Conservation (phyloP, 2,329 filamentous ascomycete genomes). For the Geoglossum cookeanum region DNA sequence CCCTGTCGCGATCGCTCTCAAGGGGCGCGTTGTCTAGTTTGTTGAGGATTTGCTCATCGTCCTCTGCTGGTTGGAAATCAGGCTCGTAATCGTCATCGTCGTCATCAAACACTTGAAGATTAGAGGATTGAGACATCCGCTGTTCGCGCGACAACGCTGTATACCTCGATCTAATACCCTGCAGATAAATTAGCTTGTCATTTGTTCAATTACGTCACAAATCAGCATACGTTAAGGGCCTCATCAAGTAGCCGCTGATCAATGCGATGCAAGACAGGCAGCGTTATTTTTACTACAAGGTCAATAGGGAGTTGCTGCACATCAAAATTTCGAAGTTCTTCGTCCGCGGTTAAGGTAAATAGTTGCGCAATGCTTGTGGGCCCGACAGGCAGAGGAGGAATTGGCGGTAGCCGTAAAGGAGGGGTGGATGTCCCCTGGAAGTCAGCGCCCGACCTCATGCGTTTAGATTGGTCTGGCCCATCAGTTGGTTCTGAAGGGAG, state of each 20-base stretch:
- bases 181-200: background rate
- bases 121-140: background rate
- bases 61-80: slow-evolving; percentile 59
- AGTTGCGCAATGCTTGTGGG: slow-evolving; percentile 65
- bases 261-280: slow-evolving; percentile 55
- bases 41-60: slow-evolving; percentile 58
- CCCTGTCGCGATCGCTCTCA: slow-evolving; percentile 29
- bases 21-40: slow-evolving; percentile 53
- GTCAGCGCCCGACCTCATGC: slow-evolving; percentile 47
- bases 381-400: slow-evolving; percentile 55
- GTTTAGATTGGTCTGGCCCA: slow-evolving; percentile 58
- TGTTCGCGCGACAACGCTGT: slow-evolving; percentile 7
- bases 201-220: background rate
- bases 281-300: slow-evolving; percentile 62
- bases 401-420: slow-evolving; percentile 28
- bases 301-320: slow-evolving; percentile 59
- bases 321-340: slow-evolving; percentile 59
- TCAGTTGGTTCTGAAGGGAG: slow-evolving; percentile 51
- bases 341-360: slow-evolving; percentile 66
- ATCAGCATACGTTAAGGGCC: slow-evolving; percentile 46
- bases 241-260: slow-evolving; percentile 49
- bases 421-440: slow-evolving; percentile 17
- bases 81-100: slow-evolving; percentile 48
- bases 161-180: slow-evolving; percentile 33
- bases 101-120: slow-evolving; percentile 4